A percentile compares a stretch with the other conserved stretches of the same genome.
Conservation (phyloP, 306 rosid genomes). For the Cucumis cinereus region DNA sequence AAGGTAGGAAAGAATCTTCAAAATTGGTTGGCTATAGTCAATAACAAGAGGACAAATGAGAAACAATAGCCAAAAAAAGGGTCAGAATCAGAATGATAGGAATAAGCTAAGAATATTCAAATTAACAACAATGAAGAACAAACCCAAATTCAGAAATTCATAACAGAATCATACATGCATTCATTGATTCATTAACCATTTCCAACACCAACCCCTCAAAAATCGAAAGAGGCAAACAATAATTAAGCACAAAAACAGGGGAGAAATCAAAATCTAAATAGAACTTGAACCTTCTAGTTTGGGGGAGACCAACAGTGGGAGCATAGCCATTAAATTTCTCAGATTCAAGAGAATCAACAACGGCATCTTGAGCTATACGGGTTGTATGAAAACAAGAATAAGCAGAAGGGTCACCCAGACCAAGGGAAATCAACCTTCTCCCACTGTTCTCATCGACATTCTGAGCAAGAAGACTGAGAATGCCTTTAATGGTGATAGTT, state of each 20-base stretch:
- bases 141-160: not conserved
- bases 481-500: slow-evolving; percentile 75
- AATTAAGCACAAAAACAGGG: not conserved
- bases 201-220: not conserved
- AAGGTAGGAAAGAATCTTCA: not conserved
- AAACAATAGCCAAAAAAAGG: not conserved
- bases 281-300: slow-evolving; percentile 38
- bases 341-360: slow-evolving; percentile 40
- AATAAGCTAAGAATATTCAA: not conserved
- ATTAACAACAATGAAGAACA: not conserved
- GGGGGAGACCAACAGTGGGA: slow-evolving; percentile 77
- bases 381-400: slow-evolving; percentile 48
- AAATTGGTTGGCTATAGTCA: not conserved
- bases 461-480: slow-evolving; percentile 45
- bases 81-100: not conserved
- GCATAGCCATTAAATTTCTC: slow-evolving; percentile 74
- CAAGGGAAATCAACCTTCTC: slow-evolving; percentile 51
- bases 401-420: slow-evolving; percentile 86
- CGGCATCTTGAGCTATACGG: slow-evolving; percentile 43
- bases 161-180: not conserved
- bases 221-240: not conserved
- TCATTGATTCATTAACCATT: not conserved
- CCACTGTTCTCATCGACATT: slow-evolving; percentile 23
- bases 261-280: not conserved
- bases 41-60: not conserved